phyloP scores from a whole-genome alignment of 352 stramenopile species.

The Achlya hypogyna region DNA sequence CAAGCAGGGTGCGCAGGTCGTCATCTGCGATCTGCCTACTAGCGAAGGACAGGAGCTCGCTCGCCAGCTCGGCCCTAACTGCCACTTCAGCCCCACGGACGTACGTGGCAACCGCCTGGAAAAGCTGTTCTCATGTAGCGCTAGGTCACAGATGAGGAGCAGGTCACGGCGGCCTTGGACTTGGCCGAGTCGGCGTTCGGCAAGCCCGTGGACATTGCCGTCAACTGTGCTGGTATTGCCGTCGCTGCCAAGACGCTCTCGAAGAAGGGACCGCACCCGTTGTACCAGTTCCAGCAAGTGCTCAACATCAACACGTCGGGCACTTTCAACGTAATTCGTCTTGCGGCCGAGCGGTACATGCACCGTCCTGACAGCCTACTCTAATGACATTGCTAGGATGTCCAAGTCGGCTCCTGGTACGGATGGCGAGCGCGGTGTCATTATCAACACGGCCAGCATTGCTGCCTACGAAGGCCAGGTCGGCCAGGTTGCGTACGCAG shows the following conservation, averaged over 20 bases:
- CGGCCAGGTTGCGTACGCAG: conserved; percentile 94
- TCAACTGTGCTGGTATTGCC: conserved; percentile 95
- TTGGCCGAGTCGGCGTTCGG: conserved; percentile 87
- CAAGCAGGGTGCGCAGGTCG: conserved; percentile 80
- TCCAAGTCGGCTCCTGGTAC: conserved; percentile 49
- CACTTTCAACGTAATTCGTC: conserved; percentile 95
- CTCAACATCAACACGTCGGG: conserved; percentile 95
- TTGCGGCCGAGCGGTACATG: conserved; percentile 86
- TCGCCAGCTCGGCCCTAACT: conserved; percentile 61
- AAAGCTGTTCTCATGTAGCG: background rate
- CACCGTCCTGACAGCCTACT: background rate
- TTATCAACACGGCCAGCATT: conserved; percentile 98
- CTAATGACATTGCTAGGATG: conserved; percentile 52
- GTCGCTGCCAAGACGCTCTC: conserved; percentile 88
- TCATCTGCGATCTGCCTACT: conserved; percentile 88
- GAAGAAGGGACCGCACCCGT: conserved; percentile 87
- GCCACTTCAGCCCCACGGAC: conserved; percentile 73
- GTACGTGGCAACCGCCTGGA: conserved; percentile 29
- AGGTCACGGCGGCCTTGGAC: conserved; percentile 84
- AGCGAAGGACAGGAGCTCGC: conserved; percentile 74
- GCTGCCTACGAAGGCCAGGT: conserved; percentile 97
- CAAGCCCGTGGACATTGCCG: conserved; percentile 86
- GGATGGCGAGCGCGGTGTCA: conserved; percentile 89
- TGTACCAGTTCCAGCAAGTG: conserved; percentile 91
- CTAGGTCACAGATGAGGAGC: conserved; percentile 87